These are phyloP conservation scores for Pythium apleroticum DNA, from an alignment of 352 stramenopile genomes.

Conservation along the genomic window DNA sequence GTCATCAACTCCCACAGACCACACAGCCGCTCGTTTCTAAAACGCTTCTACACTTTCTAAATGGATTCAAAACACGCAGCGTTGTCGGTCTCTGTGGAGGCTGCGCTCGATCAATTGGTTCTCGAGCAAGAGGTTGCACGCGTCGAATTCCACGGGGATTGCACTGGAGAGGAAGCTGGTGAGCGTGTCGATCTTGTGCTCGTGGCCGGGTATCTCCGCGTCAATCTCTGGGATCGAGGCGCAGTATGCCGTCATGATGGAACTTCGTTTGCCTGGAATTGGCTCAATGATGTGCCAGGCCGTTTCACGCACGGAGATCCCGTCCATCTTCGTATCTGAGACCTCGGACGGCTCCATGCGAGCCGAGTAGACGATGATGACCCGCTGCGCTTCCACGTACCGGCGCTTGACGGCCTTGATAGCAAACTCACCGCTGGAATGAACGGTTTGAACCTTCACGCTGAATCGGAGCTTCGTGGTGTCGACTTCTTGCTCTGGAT, in stretches of 20 bases:
- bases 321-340: conserved; percentile 12
- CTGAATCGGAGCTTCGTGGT: background rate
- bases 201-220: background rate
- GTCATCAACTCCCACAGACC: no score
- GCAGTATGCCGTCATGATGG: conserved; percentile 9
- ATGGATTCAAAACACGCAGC: no score
- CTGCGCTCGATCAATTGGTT: conserved; percentile 17
- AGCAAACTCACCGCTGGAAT: background rate
- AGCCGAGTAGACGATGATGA: background rate
- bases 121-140: conserved; percentile 6
- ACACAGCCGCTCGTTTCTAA: no score
- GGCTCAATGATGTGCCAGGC: conserved; percentile 17
- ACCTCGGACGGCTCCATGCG: conserved; percentile 4
- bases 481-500: no score
- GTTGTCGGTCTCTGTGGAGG: no score
- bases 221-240: background rate
- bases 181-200: conserved; percentile 11
- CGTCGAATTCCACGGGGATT: conserved; percentile 8
- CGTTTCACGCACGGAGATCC: conserved; percentile 9
- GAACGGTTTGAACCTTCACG: background rate
- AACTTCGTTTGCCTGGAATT: background rate
- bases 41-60: no score
- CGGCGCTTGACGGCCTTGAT: conserved; percentile 4
- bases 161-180: conserved; percentile 17
- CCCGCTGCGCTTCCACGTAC: background rate